Percentiles rank a stretch among this genome's conserved stretches.
These are phyloP conservation scores for Gracilaria vermiculophylla DNA, from an alignment of 23 red algal genomes.

Conservation along the genomic window DNA sequence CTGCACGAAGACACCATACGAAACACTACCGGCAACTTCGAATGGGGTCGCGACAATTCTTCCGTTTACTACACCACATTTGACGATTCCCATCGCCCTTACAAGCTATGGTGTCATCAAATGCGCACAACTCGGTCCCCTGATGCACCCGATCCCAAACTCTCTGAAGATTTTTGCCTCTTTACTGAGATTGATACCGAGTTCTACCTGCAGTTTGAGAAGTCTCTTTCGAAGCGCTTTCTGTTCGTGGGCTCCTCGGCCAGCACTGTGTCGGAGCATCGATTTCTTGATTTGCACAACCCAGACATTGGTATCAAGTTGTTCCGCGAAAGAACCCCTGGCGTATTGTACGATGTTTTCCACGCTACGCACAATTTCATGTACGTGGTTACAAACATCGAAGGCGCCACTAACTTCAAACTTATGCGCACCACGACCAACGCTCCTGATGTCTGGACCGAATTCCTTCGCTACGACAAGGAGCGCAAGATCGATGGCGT, in stretches of 20 bases:
- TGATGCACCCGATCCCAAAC: neutral
- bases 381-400: conserved; percentile 47
- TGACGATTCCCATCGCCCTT: conserved; percentile 72
- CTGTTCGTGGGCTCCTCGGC: conserved; percentile 64
- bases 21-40: conserved; percentile 64
- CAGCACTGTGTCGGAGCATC: conserved; percentile 62
- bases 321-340: conserved; percentile 29
- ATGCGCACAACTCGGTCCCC: conserved; percentile 1
- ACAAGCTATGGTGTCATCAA: conserved; percentile 72
- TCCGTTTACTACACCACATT: conserved; percentile 67
- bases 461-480: conserved; percentile 55
- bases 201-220: conserved; percentile 50
- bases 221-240: conserved; percentile 54
- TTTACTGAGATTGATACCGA: conserved; percentile 69
- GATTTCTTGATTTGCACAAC: conserved; percentile 57
- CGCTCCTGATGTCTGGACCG: conserved; percentile 36
- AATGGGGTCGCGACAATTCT: conserved; percentile 68
- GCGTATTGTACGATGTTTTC: conserved; percentile 43
- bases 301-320: conserved; percentile 13
- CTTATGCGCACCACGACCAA: conserved; percentile 23
- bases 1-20: conserved; percentile 32
- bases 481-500: conserved; percentile 53
- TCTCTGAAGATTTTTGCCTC: conserved; percentile 39
- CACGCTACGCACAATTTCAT: conserved; percentile 41
- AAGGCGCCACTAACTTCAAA: conserved; percentile 80